These are phyloP conservation scores for Aspergillus puulaauensis DNA, from an alignment of 2,329 filamentous ascomycete species.

Conservation along the genomic window DNA sequence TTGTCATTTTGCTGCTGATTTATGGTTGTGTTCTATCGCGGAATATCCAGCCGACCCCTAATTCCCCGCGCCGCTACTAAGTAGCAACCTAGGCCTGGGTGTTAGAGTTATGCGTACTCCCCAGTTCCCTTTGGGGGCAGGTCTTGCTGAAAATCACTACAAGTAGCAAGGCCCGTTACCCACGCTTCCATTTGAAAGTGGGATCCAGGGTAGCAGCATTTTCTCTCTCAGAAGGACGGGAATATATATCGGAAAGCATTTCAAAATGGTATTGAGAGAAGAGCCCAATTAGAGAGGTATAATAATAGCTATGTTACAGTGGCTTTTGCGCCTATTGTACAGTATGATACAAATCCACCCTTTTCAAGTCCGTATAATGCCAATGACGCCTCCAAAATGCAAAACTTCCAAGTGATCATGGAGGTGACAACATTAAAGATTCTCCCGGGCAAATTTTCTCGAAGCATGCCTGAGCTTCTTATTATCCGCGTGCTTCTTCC, in stretches of 20 bases:
- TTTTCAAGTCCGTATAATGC: neutral
- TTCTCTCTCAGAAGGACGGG: neutral
- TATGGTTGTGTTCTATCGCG: neutral
- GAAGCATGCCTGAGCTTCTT: constrained; percentile 43
- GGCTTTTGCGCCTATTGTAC: constrained; percentile 15
- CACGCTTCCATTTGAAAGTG: neutral
- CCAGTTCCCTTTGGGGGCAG: too few species aligned
- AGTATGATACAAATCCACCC: constrained; percentile 16
- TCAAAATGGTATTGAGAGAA: constrained; percentile 22
- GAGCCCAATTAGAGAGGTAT: constrained; percentile 17
- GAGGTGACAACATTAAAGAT: neutral
- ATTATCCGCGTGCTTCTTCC: constrained; percentile 47
- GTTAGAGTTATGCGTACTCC: too few species aligned
- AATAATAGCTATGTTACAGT: constrained; percentile 11
- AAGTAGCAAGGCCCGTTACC: too few species aligned
- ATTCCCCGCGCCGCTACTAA: too few species aligned
- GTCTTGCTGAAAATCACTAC: too few species aligned
- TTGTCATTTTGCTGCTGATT: neutral
- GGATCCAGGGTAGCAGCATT: neutral
- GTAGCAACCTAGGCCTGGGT: too few species aligned
- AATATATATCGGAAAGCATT: neutral
- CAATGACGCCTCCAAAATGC: constrained; percentile 5
- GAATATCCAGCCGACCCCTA: too few species aligned
- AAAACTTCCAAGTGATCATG: neutral
- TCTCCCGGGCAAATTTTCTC: constrained; percentile 29